Conservation (phyloP, 768 basidiomycete genomes). For the Mycena galopus region DNA sequence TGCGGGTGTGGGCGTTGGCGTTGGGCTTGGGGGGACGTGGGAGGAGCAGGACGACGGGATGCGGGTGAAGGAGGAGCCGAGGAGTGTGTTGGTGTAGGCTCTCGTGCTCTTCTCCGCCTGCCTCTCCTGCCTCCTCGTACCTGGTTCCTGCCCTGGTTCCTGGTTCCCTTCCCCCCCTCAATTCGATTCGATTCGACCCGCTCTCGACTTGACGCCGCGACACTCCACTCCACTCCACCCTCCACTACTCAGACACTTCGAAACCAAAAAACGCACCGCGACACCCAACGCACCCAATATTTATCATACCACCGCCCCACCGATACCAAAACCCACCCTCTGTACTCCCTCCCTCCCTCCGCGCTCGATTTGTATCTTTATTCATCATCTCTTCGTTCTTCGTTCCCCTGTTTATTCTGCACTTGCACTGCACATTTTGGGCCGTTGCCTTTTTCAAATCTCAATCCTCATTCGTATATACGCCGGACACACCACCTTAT, state of each 20-base stretch:
- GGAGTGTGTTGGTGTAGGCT: constrained; percentile 22
- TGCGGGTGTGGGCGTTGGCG: neutral
- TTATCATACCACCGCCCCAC: neutral
- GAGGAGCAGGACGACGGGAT: neutral
- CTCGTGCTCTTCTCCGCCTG: neutral
- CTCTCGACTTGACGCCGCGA: constrained; percentile 1
- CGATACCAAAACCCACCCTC: neutral
- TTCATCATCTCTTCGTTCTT: neutral
- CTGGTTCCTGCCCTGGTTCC: too few relatives aligned
- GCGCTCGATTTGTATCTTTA: constrained; percentile 13
- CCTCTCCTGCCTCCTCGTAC: too few relatives aligned
- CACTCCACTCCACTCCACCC: neutral
- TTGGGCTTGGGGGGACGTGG: neutral
- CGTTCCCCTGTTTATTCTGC: neutral
- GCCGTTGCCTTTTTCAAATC: neutral
- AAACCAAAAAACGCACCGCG: neutral
- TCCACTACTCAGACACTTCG: neutral
- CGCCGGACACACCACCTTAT: too few relatives aligned
- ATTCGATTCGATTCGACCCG: neutral
- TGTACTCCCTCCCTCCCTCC: neutral
- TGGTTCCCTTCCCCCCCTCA: neutral
- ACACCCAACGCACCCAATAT: neutral
- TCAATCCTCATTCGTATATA: neutral
- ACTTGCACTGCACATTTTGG: too few relatives aligned
- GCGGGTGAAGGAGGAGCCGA: constrained; percentile 36